Percentiles rank a stretch among this genome's conserved stretches.
Evolutionary conservation across 1,139 yeast species (phyloP).

Genomic region (Candida dubliniensis): DNA sequence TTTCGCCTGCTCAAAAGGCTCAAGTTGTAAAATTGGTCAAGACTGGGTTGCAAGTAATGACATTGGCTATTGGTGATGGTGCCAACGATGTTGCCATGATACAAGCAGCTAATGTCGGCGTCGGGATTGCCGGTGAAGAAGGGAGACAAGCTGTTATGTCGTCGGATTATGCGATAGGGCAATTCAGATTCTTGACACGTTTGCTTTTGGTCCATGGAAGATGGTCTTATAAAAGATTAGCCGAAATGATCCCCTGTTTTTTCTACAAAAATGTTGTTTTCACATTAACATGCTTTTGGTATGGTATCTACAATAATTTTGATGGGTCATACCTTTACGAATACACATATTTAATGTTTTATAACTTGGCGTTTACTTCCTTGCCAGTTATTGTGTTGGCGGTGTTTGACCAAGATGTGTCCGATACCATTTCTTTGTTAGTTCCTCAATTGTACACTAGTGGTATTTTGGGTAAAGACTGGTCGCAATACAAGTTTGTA

Average conservation of each 20-base stretch:
- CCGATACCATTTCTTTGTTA: constrained; percentile 53
- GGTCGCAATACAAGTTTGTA: constrained; percentile 53
- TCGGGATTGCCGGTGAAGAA: constrained; percentile 70
- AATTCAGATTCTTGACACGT: constrained; percentile 56
- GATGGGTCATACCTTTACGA: constrained; percentile 65
- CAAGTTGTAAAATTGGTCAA: constrained; percentile 56
- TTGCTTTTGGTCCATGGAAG: constrained; percentile 61
- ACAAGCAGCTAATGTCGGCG: constrained; percentile 65
- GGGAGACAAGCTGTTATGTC: constrained; percentile 71
- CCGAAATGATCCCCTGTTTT: constrained; percentile 67
- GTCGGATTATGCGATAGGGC: constrained; percentile 66
- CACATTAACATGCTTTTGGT: constrained; percentile 63
- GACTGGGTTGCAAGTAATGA: constrained; percentile 53
- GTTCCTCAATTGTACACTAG: constrained; percentile 60
- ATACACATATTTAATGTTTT: constrained; percentile 63
- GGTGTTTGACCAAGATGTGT: constrained; percentile 61
- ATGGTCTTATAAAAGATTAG: constrained; percentile 63
- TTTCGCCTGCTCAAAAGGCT: constrained; percentile 66
- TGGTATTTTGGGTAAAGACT: constrained; percentile 54
- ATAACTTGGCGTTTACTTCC: constrained; percentile 64
- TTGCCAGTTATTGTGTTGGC: constrained; percentile 61
- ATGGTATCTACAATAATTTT: constrained; percentile 54
- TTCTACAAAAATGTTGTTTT: constrained; percentile 63
- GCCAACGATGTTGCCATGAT: constrained; percentile 72
- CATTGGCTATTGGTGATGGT: constrained; percentile 67